phyloP scores from a whole-genome alignment of 768 basidiomycete genomes.

The Trichaptum fuscoviolaceum region DNA sequence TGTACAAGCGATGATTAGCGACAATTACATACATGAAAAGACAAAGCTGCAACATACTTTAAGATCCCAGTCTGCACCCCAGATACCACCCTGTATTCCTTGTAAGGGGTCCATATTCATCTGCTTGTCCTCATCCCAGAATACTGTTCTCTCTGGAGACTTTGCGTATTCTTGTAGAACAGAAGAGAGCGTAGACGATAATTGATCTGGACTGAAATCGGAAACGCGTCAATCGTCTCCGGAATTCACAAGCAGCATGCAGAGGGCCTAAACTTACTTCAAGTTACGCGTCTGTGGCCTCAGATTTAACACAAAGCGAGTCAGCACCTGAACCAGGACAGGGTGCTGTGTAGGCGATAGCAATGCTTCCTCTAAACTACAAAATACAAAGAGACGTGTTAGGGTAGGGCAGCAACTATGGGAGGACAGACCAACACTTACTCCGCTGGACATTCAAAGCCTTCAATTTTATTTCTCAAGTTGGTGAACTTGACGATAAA shows the following conservation, averaged over 20 bases:
- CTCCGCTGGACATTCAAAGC: slow-evolving; percentile 80
- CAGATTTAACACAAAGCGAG: slow-evolving; percentile 75
- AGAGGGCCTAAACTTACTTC: slow-evolving; percentile 47
- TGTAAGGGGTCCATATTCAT: slow-evolving; percentile 73
- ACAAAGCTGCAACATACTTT: slow-evolving; percentile 52
- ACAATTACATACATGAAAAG: slow-evolving; percentile 15
- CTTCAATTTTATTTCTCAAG: slow-evolving; percentile 70
- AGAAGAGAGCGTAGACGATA: slow-evolving; percentile 66
- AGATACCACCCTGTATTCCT: slow-evolving; percentile 65
- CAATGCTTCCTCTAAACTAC: slow-evolving; percentile 76
- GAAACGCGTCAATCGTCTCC: slow-evolving; percentile 28
- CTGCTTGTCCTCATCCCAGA: slow-evolving; percentile 69
- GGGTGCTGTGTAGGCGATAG: slow-evolving; percentile 66
- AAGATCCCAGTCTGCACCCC: slow-evolving; percentile 73
- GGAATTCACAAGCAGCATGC: background rate
- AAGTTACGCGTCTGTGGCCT: slow-evolving; percentile 87
- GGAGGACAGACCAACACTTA: slow-evolving; percentile 39
- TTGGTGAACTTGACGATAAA: slow-evolving; percentile 82
- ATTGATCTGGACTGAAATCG: slow-evolving; percentile 65
- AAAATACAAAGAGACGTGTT: slow-evolving; percentile 8
- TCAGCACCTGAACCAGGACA: slow-evolving; percentile 67
- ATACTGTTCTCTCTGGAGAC: slow-evolving; percentile 66
- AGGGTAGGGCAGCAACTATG: slow-evolving; percentile 14
- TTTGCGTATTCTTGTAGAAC: slow-evolving; percentile 72
- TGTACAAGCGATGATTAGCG: slow-evolving; percentile 18